Conservation (phyloP, 1,284 basidiomycete species). For the Cerrena zonata region DNA sequence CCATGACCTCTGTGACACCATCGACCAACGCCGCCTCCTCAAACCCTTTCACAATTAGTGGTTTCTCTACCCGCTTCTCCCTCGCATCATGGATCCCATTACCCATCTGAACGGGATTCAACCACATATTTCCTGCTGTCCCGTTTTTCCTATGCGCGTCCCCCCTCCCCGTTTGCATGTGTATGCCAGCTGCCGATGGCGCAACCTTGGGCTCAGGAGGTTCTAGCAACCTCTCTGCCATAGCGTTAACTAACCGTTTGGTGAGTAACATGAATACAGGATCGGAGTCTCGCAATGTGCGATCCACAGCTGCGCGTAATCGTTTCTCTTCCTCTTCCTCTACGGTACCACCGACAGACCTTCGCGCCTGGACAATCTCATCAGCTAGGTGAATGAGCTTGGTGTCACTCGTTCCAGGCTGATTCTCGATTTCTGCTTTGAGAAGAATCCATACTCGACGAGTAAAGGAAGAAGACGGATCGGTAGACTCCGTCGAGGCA, state of each 20-base stretch:
- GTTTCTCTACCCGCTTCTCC: constrained; percentile 12
- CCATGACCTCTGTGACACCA: constrained; percentile 28
- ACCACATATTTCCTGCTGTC: constrained; percentile 18
- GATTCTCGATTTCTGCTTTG: constrained; percentile 47
- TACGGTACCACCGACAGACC: constrained; percentile 11
- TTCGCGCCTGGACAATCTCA: constrained; percentile 51
- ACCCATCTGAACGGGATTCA: constrained; percentile 20
- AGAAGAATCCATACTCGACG: constrained; percentile 61
- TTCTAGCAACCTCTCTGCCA: constrained; percentile 33
- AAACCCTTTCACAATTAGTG: constrained; percentile 40
- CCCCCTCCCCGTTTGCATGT: constrained; percentile 37
- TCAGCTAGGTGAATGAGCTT: constrained; percentile 65
- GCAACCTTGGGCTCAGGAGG: constrained; percentile 9
- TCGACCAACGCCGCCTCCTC: constrained; percentile 36
- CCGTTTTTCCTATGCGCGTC: constrained; percentile 10
- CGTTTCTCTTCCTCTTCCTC: constrained; percentile 34
- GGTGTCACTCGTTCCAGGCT: constrained; percentile 35
- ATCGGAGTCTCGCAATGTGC: constrained; percentile 54
- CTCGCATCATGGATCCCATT: constrained; percentile 14
- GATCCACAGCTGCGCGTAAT: constrained; percentile 53
- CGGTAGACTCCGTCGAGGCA: constrained; percentile 2
- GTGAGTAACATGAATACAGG: constrained; percentile 62
- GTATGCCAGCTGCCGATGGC: constrained; percentile 28
- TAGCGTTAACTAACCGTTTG: constrained; percentile 44
- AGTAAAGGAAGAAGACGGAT: constrained; percentile 37